Base-by-base conservation (phyloP, 2,329 filamentous ascomycete genomes). In the Exserohilum turcica region DNA sequence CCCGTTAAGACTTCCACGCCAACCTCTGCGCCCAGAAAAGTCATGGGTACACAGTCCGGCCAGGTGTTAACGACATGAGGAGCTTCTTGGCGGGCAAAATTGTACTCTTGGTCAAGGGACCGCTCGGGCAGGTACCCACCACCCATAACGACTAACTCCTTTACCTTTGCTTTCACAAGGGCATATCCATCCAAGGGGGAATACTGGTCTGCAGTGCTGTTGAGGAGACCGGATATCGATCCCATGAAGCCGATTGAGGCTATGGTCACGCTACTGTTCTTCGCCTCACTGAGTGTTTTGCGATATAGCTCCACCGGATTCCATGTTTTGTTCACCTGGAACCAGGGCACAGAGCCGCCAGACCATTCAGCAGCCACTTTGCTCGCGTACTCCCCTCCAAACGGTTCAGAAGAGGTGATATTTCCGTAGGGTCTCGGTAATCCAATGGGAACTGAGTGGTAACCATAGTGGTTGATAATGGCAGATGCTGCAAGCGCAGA, bases 111-210 rank as follows among this genome's bases (percentile, higher is more conserved):
- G 7, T 80, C 80, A 0, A 52, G 9, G 13, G 48, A 35, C 6
- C 19, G 36, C 12, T 40, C 35, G 13, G 72, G 73, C 0, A 80
- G 79, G 49, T 82, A 84, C 6, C 52, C 65, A 10, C 81, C 81
- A 19, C 81, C 82, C 80, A 83, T 83, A 5, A 83, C 61, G 2
- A 83, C 78, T 1, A 83, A 70, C 61, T 83, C 76, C 1, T 65
- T 62, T 2, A 83, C 79, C 57, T 83, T 83, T 8, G 56, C 48
- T 1, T 67, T 55, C 18, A 83, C 56, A 2, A 83, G 75, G 7
- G 73, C 73, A 1, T 60, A 65, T 0, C 81, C 80, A 7, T 64
- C 54, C 9, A 81, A 70, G 7, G 64, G 37, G 0, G 78, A 78
- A 52, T 74, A 64, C 0, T 36, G 32, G 55, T 83, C 80, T 0